These are phyloP conservation scores for Acorus calamus DNA, from an alignment of 106 monocot genomes.

Conservation along the genomic window DNA sequence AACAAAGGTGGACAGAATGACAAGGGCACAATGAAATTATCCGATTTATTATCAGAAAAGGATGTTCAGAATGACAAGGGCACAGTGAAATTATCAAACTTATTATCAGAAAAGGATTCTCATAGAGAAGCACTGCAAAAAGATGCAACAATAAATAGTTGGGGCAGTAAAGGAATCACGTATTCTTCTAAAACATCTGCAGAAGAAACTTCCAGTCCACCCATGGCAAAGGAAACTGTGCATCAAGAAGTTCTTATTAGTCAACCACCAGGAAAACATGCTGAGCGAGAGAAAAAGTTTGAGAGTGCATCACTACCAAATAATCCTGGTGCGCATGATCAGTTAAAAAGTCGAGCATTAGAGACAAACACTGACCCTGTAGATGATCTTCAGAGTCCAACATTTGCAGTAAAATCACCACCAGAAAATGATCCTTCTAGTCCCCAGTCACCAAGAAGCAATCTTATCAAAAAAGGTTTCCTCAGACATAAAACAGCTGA, in stretches of 20 bases:
- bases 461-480: constrained; percentile 10
- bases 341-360: constrained; percentile 8
- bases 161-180: not conserved
- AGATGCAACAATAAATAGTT: too few species aligned
- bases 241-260: constrained; percentile 3
- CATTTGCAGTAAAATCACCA: constrained; percentile 37
- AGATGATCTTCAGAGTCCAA: constrained; percentile 56
- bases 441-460: constrained; percentile 5
- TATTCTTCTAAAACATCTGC: constrained; percentile 7
- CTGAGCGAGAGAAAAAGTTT: constrained; percentile 9
- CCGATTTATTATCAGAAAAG: too few species aligned
- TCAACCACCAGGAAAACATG: constrained; percentile 7
- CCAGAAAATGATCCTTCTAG: constrained; percentile 4
- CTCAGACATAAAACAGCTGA: constrained; percentile 6
- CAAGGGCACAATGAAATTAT: too few species aligned
- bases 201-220: constrained; percentile 11
- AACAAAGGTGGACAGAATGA: too few species aligned
- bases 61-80: too few species aligned
- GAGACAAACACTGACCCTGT: constrained; percentile 3
- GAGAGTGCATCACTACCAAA: constrained; percentile 17
- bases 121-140: too few species aligned
- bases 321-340: constrained; percentile 4
- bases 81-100: too few species aligned
- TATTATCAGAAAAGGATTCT: too few species aligned
- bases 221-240: constrained; percentile 2